These are phyloP conservation scores for Combretum micranthum DNA, from an alignment of 345 rosid genomes.

Conservation along the genomic window DNA sequence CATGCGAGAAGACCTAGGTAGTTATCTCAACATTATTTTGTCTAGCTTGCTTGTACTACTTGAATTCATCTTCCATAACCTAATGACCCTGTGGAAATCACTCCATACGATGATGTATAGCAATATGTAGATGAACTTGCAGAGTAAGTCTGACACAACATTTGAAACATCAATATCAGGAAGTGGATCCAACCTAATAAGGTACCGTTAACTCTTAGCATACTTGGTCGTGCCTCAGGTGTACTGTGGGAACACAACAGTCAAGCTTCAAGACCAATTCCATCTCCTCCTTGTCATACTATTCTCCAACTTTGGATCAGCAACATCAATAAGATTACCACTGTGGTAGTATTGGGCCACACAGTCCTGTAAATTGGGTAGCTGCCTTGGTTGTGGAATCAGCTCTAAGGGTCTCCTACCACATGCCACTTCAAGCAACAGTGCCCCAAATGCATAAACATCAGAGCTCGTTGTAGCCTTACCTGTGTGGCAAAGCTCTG, in stretches of 20 bases:
- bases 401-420: slow-evolving; percentile 44
- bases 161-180: slow-evolving; percentile 10
- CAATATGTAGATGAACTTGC: no score
- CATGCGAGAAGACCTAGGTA: no score
- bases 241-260: slow-evolving; percentile 45
- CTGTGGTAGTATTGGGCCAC: slow-evolving; percentile 19
- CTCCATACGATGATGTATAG: no score
- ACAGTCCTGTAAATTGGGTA: slow-evolving; percentile 30
- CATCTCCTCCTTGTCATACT: slow-evolving; percentile 31
- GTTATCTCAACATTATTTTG: no score
- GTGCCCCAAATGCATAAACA: slow-evolving; percentile 56
- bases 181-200: slow-evolving; percentile 40
- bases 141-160: no score
- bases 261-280: slow-evolving; percentile 37
- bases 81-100: no score
- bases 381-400: background rate
- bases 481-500: slow-evolving; percentile 61
- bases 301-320: slow-evolving; percentile 36
- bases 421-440: slow-evolving; percentile 59
- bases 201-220: slow-evolving; percentile 46
- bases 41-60: no score
- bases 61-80: no score
- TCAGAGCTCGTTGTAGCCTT: slow-evolving; percentile 64
- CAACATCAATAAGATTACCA: slow-evolving; percentile 29
- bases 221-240: slow-evolving; percentile 38